Evolutionary conservation across 2,329 filamentous ascomycete genomes (phyloP), one percentile per base, ranked within the genome.

Genomic region (Colletotrichum acutatum): DNA sequence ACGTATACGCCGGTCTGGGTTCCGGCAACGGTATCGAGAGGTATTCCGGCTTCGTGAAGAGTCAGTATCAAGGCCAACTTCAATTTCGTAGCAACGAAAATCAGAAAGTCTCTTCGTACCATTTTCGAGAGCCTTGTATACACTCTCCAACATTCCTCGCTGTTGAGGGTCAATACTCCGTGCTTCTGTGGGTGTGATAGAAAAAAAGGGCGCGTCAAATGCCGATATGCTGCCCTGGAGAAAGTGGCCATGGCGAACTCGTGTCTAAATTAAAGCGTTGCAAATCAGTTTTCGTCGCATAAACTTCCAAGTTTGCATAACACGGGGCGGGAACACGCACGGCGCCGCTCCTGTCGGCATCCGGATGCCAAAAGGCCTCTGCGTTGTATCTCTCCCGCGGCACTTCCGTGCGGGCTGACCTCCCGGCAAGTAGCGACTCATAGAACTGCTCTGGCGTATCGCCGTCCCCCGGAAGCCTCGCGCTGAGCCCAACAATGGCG

Each of bases 401-500:
- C 3, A 80, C 73, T 30, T 78, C 75, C 8, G 74, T 77, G 52
- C 76, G 72, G 2, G 77, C 79, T 11, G 77, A 78, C 54, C 78
- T 76, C 34, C 78, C 77, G 16, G 76, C 77, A 7, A 80, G 73
- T 52, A 84, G 77, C n/a, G 86, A 79, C 19, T 84, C 82, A 83
- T 84, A 87, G 68, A 87, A 83, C 69, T 85, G 82, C 7, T 82
- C 82, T 2, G 83, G 80, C 4, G 79, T 84, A 5, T 81, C 79
- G 12, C 85, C 82, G 22, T 82, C 81, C 1, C 85, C 85, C 0
- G 85, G 83, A 52, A 87, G 79, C 46, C 85, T 84, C 75, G 84
- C 86, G 6, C 83, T 81, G 79, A 87, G 84, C 73, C 86, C 86
- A 12, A 87, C 80, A 24, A 87, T 83, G 76, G 85, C 85, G 59